These are phyloP conservation scores for Termitomyces sp. DNA, from an alignment of 768 basidiomycete genomes.

Conservation along the genomic window DNA sequence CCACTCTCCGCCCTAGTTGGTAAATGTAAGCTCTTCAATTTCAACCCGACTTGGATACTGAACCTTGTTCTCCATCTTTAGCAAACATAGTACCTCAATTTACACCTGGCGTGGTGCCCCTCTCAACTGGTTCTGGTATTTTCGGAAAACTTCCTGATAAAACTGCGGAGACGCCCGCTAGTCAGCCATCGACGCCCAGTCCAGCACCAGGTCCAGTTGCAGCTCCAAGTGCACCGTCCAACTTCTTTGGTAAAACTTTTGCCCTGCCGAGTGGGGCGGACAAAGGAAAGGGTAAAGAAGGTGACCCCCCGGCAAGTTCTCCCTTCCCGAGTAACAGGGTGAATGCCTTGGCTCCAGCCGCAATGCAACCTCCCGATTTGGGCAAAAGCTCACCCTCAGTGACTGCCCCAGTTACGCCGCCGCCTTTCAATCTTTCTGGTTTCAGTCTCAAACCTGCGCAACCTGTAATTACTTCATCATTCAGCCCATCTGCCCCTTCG, in stretches of 20 bases:
- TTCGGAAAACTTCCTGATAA: slow-evolving; percentile 1
- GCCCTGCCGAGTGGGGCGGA: neutral
- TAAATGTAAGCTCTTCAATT: neutral
- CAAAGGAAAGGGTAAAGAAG: neutral
- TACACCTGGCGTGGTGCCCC: neutral
- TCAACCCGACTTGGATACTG: neutral
- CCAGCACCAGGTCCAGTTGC: neutral
- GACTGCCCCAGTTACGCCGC: neutral
- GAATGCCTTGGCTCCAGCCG: neutral
- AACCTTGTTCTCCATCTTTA: neutral
- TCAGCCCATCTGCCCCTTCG: neutral
- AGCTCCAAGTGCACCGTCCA: slow-evolving; percentile 1
- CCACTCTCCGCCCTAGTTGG: neutral
- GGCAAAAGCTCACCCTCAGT: neutral
- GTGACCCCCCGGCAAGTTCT: neutral
- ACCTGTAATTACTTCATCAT: neutral
- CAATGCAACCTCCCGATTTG: neutral
- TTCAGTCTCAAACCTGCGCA: slow-evolving; percentile 6
- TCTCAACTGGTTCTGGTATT: neutral
- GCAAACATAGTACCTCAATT: neutral
- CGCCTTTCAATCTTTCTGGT: slow-evolving; percentile 14
- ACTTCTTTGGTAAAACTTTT: slow-evolving; percentile 8
- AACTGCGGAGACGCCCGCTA: neutral
- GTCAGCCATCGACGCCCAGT: neutral
- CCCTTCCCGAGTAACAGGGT: neutral